Conservation (phyloP, 768 basidiomycete species). For the Naganishia friedmannii region DNA sequence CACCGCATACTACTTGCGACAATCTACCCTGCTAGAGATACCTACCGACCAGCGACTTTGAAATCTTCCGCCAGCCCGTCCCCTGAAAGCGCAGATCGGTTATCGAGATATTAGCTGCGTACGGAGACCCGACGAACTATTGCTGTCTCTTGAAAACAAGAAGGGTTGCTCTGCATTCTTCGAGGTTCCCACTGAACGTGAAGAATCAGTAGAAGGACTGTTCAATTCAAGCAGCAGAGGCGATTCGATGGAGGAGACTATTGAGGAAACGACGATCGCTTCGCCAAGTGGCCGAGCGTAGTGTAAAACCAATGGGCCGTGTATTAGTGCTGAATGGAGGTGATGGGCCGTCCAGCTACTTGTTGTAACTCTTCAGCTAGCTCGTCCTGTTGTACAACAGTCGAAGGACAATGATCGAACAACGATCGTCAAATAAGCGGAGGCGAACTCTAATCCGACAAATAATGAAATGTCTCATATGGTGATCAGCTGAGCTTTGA, state of each 20-base stretch:
- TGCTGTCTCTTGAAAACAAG: neutral
- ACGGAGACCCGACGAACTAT: neutral
- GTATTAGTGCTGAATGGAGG: too few relatives aligned
- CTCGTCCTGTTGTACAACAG: neutral
- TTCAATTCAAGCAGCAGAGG: neutral
- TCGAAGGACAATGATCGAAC: neutral
- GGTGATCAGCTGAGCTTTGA: neutral
- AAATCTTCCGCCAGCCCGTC: conserved; percentile 7
- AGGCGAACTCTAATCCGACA: neutral
- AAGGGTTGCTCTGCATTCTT: neutral
- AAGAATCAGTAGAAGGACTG: neutral
- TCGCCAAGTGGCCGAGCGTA: neutral
- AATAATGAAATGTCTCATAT: neutral
- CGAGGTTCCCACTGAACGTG: neutral
- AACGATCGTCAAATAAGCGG: neutral
- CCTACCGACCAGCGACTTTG: conserved; percentile 4
- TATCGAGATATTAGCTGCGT: neutral
- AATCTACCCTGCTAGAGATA: neutral
- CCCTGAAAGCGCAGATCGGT: conserved; percentile 3
- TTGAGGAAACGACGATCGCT: neutral
- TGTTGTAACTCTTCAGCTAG: too few relatives aligned
- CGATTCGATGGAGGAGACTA: neutral
- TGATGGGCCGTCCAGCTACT: too few relatives aligned
- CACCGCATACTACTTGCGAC: conserved; percentile 16
- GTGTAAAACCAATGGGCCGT: too few relatives aligned